Evolutionary conservation across 2,329 filamentous ascomycete species (phyloP).

Genomic region (Alternaria brassicae): DNA sequence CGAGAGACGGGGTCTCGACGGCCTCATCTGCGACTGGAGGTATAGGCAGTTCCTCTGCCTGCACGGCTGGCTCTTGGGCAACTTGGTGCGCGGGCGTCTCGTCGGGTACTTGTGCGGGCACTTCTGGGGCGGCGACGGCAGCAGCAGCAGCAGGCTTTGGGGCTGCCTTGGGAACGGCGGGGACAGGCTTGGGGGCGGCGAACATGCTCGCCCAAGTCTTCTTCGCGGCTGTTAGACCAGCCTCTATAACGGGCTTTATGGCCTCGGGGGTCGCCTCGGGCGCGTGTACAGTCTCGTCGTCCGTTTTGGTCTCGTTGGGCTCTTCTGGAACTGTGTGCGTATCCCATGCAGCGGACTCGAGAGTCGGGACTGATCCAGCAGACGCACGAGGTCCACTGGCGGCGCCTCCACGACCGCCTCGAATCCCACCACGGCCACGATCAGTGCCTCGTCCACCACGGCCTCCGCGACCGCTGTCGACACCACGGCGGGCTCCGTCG

Average conservation of each 20-base stretch:
- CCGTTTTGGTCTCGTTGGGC: conserved; percentile 31
- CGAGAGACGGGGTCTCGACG: conserved; percentile 40
- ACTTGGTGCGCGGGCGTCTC: conserved; percentile 52
- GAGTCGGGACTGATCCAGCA: conserved; percentile 70
- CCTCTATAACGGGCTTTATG: conserved; percentile 26
- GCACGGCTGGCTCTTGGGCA: conserved; percentile 46
- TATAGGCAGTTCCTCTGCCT: conserved; percentile 52
- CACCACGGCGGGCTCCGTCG: conserved; percentile 37
- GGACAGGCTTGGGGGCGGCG: conserved; percentile 58
- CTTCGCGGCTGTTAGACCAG: conserved; percentile 50
- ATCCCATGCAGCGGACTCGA: conserved; percentile 71
- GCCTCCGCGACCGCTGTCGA: conserved; percentile 50
- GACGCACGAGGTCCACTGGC: conserved; percentile 66
- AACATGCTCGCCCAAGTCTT: conserved; percentile 65
- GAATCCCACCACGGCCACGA: conserved; percentile 57
- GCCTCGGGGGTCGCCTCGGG: conserved; percentile 26
- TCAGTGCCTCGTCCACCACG: conserved; percentile 66
- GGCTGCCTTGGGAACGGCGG: conserved; percentile 46
- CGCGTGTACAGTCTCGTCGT: conserved; percentile 27
- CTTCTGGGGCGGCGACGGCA: conserved; percentile 48
- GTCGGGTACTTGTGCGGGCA: conserved; percentile 39
- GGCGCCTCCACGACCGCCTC: conserved; percentile 69
- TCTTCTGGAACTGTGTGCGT: conserved; percentile 47
- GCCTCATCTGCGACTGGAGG: conserved; percentile 49
- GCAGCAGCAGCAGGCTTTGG: conserved; percentile 43